Base-by-base conservation (phyloP, 352 stramenopile genomes). In the Detonula confervacea region DNA sequence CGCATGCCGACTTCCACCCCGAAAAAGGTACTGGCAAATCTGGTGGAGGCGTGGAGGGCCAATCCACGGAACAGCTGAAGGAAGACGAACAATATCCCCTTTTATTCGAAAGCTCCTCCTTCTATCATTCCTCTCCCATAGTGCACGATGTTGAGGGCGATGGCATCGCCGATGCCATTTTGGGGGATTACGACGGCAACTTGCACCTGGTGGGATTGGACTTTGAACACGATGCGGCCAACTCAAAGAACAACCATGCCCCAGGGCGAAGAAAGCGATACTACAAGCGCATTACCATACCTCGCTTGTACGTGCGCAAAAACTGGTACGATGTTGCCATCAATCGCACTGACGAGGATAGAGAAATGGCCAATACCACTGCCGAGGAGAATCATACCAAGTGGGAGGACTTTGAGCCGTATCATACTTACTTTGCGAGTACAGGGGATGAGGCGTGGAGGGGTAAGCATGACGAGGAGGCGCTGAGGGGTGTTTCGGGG, bases 381-480 rank as follows among this genome's bases (percentile, higher is more conserved):
- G 35, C 14, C 20, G 52, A 71, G 25, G 39, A 65, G 35, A 68
- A 73, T 62, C 52, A 69, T 44, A 80, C 67, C 22, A 76, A 76
- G 37, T 81, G 87, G 52, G 77, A 84, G 64, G 73, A 86, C 1
- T 79, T 90, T 77, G 85, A 93, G 74, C 85, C 87, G 1, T 93
- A 93, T 73, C 86, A 93, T 69, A 86, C 86, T 0, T 90, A 90
- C 49, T 93, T 93, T 81, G 88, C 88, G 30, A 80, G 77, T 25
- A 62, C 64, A 18, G 57, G 39, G 0, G 84, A 90, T 70, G 80
- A 72, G 16, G 49, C 30, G 1, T 81, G 72, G 64, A 71, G 52
- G 11, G 68, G 68, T 7, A 27, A 71, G 33, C 20, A 68, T 29
- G 77, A 91, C 47, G 77, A 82, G 35, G 47, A 75, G 0, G 67